Conservation (phyloP, 805 yeast species). For the Saccharomycopsis olivae region DNA sequence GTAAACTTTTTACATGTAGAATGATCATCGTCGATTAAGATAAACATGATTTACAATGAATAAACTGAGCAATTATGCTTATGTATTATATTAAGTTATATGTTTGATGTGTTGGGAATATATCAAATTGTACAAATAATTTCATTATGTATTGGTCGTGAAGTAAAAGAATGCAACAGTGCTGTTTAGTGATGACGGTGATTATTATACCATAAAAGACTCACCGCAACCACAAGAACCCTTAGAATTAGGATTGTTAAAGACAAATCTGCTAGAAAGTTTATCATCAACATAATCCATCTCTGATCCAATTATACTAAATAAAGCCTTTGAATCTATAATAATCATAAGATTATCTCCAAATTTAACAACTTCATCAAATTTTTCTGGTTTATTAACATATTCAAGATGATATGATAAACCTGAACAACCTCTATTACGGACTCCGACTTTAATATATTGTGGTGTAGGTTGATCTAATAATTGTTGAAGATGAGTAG, state of each 20-base stretch:
- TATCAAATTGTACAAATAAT: too few species aligned
- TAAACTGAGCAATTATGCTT: too few species aligned
- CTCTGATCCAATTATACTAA: slow-evolving; percentile 91
- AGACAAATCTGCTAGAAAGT: slow-evolving; percentile 77
- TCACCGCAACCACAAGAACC: slow-evolving; percentile 99
- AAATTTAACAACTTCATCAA: slow-evolving; percentile 74
- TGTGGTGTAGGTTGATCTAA: slow-evolving; percentile 79
- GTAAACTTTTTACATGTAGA: too few species aligned
- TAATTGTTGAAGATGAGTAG: slow-evolving; percentile 55
- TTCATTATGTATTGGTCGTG: too few species aligned
- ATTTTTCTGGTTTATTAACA: slow-evolving; percentile 84
- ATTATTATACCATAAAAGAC: slow-evolving; percentile 78
- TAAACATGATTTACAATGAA: too few species aligned
- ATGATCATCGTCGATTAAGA: too few species aligned
- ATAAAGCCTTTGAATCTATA: slow-evolving; percentile 91
- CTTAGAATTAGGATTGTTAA: slow-evolving; percentile 91
- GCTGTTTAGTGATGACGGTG: slow-evolving; percentile 3
- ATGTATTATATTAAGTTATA: too few species aligned
- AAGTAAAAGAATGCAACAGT: too few species aligned
- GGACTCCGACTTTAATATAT: slow-evolving; percentile 86
- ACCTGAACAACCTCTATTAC: slow-evolving; percentile 95
- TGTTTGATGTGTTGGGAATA: too few species aligned
- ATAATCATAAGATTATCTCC: slow-evolving; percentile 91
- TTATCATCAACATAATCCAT: slow-evolving; percentile 99
- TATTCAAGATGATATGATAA: slow-evolving; percentile 85